phyloP scores from a whole-genome alignment of 2,329 filamentous ascomycete genomes.

The Xylaria sp. region DNA sequence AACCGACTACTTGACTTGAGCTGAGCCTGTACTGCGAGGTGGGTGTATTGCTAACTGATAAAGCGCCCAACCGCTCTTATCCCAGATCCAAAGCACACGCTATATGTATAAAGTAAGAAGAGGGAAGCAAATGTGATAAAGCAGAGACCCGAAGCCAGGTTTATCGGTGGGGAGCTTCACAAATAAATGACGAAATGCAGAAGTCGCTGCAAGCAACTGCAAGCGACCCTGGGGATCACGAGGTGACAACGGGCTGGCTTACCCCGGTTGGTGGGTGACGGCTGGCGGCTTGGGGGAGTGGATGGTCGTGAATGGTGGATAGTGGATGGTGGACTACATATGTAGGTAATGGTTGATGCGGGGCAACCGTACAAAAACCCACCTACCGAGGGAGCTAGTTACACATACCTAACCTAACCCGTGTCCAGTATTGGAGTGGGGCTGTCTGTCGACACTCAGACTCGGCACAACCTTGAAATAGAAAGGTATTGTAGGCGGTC shows the following conservation, averaged over 20 bases:
- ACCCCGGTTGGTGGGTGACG: constrained; percentile 14
- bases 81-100: background rate
- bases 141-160: background rate
- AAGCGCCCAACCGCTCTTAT: constrained; percentile 3
- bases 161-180: constrained; percentile 6
- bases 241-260: constrained; percentile 15
- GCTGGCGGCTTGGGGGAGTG: constrained; percentile 1
- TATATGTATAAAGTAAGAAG: background rate
- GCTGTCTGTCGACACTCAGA: background rate
- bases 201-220: constrained; percentile 24
- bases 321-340: background rate
- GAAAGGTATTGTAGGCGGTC: too few relatives aligned
- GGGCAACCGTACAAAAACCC: constrained; percentile 27
- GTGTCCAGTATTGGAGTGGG: background rate
- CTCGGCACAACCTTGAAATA: background rate
- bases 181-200: constrained; percentile 33
- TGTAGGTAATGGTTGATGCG: constrained; percentile 33
- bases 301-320: constrained; percentile 11
- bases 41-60: constrained; percentile 12
- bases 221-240: constrained; percentile 30
- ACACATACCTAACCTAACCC: constrained; percentile 8
- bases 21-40: background rate
- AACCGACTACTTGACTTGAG: constrained; percentile 3
- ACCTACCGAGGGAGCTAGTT: background rate
- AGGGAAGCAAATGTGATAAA: constrained; percentile 3